Base-by-base conservation (phyloP, 495 filamentous ascomycete genomes). In the Lophiostoma macrostomum region DNA sequence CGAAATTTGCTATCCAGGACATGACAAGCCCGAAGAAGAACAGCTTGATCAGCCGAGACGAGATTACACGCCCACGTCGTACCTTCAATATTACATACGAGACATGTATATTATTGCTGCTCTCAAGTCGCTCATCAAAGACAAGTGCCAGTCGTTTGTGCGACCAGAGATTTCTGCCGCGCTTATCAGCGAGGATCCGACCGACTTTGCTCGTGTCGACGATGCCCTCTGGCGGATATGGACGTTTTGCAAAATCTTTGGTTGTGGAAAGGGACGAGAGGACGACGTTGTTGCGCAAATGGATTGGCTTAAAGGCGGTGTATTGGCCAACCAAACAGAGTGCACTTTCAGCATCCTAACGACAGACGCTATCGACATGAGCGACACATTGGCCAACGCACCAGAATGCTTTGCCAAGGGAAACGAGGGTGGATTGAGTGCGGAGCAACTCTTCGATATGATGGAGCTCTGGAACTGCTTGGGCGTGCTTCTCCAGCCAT, bases 201-300 rank as follows among this genome's bases (percentile, higher is more conserved):
- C 62, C 6, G 73, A 76, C 10, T 73, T 78, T 0, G 70, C 73
- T 37, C 75, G 78, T 46, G 73, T 85, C n/a, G 78, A 85, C 57
- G 75, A 82, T 63, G 82, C 83, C 0, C 77, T 85, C 45, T 85
- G 81, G 81, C 75, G 83, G 0, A 74, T 86, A 16, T 86, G 83
- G 83, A 83, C 78, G 3, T 86, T 86, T 67, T 85, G 82, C 63
- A 78, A 76, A 13, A 76, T 85, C 32, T 86, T 86, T 46, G 83
- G 83, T 3, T 74, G 72, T 32, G 74, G 74, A 0, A 82, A 81
- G 42, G 71, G 72, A 25, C 73, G 82, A 14, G 81, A 84, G 58
- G 78, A 78, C 24, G 81, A 85, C 56, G 70, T 83, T 38, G 66
- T 73, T n/a, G 81, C 75, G 8, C 83, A 86, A 58, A 69, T 83